A percentile compares a stretch with the other conserved stretches of the same genome.
Conservation (phyloP, 306 rosid genomes). For the Chamaecrista fasciculata region DNA sequence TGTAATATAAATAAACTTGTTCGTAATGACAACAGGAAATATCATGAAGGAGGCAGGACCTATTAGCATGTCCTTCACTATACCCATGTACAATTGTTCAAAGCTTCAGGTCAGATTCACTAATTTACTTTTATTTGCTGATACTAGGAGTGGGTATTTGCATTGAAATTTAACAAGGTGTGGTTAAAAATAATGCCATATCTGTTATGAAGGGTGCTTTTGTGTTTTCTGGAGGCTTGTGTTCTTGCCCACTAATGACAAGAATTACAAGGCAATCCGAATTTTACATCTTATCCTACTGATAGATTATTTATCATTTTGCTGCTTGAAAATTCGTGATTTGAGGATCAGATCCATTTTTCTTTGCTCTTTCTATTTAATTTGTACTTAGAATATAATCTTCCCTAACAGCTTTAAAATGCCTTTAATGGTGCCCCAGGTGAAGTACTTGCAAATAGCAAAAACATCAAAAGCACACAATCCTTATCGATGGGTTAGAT, state of each 20-base stretch:
- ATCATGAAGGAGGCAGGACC: conserved; percentile 94
- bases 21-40: conserved; percentile 57
- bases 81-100: conserved; percentile 90
- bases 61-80: conserved; percentile 87
- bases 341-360: neutral
- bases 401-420: conserved; percentile 23
- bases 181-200: neutral
- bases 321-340: neutral
- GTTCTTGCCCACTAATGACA: neutral
- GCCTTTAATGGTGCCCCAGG: conserved; percentile 49
- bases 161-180: neutral
- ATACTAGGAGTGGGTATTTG: neutral
- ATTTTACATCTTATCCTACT: neutral
- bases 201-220: too few species aligned
- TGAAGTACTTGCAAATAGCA: conserved; percentile 87
- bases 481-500: conserved; percentile 94
- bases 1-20: conserved; percentile 1
- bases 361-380: neutral
- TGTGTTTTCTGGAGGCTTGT: neutral
- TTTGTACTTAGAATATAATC: neutral
- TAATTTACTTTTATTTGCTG: neutral
- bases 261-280: neutral
- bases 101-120: conserved; percentile 17
- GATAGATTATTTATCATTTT: neutral
- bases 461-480: conserved; percentile 62